phyloP scores from a whole-genome alignment of 371 early-diverging fungal species.

The Mortierella polycephala region DNA sequence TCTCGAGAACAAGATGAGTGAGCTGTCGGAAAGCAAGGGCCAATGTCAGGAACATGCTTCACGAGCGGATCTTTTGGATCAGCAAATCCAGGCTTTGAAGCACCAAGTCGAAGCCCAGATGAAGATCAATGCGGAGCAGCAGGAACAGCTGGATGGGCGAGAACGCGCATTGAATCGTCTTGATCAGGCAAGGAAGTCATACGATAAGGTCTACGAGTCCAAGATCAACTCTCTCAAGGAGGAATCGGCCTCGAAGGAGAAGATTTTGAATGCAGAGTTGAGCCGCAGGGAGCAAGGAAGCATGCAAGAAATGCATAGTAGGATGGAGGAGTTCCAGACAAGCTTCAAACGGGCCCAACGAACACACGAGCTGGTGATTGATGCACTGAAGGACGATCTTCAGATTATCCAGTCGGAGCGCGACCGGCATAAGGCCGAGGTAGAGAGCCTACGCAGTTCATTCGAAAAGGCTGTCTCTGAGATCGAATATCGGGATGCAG shows the following conservation, averaged over 20 bases:
- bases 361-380: too few relatives aligned
- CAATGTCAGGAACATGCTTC: slow-evolving; percentile 11
- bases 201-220: slow-evolving; percentile 35
- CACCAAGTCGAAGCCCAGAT: slow-evolving; percentile 5
- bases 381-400: too few relatives aligned
- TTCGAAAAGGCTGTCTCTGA: too few relatives aligned
- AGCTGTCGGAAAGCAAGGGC: slow-evolving; percentile 8
- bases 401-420: too few relatives aligned
- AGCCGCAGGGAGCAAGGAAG: not conserved
- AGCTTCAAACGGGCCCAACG: not conserved
- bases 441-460: too few relatives aligned
- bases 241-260: slow-evolving; percentile 19
- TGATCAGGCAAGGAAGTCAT: slow-evolving; percentile 28
- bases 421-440: too few relatives aligned
- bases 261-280: slow-evolving; percentile 8
- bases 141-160: slow-evolving; percentile 31
- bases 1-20: slow-evolving; percentile 8
- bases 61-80: slow-evolving; percentile 6
- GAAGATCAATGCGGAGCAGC: slow-evolving; percentile 17
- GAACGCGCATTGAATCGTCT: slow-evolving; percentile 24
- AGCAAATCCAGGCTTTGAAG: slow-evolving; percentile 9
- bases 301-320: slow-evolving; percentile 10
- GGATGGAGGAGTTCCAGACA: not conserved
- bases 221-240: slow-evolving; percentile 32
- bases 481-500: too few relatives aligned